Conservation (phyloP, 441 rosid genomes). For the Kokia cookei region DNA sequence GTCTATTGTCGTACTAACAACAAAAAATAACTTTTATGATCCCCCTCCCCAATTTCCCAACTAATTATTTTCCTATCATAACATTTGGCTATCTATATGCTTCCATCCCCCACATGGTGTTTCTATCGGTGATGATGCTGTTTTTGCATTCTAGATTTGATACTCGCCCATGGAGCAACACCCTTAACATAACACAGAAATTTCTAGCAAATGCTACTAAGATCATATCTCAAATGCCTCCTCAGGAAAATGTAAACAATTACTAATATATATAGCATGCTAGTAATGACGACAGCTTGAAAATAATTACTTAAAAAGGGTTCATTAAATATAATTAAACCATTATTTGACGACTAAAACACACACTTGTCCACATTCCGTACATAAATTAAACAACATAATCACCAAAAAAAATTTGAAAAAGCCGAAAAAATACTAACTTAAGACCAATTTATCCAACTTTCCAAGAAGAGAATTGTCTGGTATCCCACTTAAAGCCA, state of each 20-base stretch:
- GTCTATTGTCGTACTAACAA: neutral
- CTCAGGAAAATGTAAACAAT: neutral
- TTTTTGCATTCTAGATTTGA: neutral
- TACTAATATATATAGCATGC: neutral
- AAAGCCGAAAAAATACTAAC: neutral
- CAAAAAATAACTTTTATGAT: neutral
- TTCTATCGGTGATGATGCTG: neutral
- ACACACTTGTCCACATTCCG: neutral
- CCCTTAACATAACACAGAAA: neutral
- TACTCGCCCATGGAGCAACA: neutral
- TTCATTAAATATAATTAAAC: neutral
- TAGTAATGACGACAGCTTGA: neutral
- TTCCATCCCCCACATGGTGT: neutral
- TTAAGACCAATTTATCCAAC: neutral
- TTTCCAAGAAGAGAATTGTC: neutral
- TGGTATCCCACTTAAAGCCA: neutral
- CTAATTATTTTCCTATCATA: neutral
- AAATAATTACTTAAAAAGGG: neutral
- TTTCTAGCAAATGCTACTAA: neutral
- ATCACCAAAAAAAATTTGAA: neutral
- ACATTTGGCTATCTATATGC: neutral
- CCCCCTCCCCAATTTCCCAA: neutral
- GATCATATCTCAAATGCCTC: neutral
- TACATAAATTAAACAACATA: neutral
- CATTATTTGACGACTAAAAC: neutral